A percentile compares a stretch with the other conserved stretches of the same genome.
These are phyloP conservation scores for Colletotrichum shisoi DNA, from an alignment of 2,329 filamentous ascomycete species.

Conservation along the genomic window DNA sequence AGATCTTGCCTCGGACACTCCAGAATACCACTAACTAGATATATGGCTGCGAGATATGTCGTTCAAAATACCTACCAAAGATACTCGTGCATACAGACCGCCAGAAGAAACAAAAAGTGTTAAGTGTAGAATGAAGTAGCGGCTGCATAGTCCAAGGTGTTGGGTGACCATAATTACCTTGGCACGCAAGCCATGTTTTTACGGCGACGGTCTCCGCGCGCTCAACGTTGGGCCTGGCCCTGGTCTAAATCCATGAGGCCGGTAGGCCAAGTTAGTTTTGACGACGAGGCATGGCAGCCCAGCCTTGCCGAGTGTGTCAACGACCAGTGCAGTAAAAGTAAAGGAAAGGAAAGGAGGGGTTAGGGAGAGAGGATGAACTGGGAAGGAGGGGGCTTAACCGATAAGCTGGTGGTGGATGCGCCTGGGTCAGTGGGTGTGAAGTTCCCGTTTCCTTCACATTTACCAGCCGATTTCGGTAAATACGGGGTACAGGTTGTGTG, in stretches of 20 bases:
- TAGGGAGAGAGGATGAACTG: too few relatives aligned
- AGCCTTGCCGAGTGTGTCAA: background rate
- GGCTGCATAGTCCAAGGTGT: background rate
- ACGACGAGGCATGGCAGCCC: constrained; percentile 1
- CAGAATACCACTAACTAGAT: background rate
- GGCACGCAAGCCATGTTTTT: constrained; percentile 10
- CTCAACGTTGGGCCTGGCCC: constrained; percentile 19
- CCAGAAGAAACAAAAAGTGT: background rate
- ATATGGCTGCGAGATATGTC: background rate
- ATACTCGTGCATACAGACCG: background rate
- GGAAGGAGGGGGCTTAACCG: too few relatives aligned
- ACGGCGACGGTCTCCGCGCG: background rate
- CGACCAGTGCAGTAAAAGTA: too few relatives aligned
- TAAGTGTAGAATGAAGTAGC: background rate
- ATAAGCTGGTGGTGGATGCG: background rate
- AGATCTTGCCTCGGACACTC: too few relatives aligned
- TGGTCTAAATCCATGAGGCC: constrained; percentile 18
- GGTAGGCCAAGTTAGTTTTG: constrained; percentile 25
- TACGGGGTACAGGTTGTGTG: background rate
- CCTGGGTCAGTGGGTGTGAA: background rate
- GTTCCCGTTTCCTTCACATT: background rate
- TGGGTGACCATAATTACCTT: background rate
- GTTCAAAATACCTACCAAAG: background rate
- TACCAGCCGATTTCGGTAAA: constrained; percentile 16
- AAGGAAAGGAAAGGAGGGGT: too few relatives aligned